phyloP scores from a whole-genome alignment of 2,329 filamentous ascomycete species.

The Leptographium flavum region DNA sequence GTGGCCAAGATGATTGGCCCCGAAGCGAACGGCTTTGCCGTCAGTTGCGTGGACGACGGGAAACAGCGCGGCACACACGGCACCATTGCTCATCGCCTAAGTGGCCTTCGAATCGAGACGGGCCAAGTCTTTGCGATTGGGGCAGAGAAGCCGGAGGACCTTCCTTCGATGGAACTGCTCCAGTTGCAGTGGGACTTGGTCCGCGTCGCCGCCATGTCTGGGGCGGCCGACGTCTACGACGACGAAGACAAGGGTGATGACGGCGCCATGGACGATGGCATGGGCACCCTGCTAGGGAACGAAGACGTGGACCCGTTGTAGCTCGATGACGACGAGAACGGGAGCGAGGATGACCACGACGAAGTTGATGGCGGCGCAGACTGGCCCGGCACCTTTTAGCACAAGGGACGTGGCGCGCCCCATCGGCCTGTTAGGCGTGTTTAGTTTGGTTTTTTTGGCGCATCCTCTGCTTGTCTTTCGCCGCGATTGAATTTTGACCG shows the following conservation, averaged over 20 bases:
- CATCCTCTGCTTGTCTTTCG: too few species aligned
- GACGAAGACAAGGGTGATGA: neutral
- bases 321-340: neutral
- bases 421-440: neutral
- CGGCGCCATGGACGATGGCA: neutral
- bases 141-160: neutral
- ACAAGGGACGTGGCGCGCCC: neutral
- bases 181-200: neutral
- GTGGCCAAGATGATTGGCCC: too few species aligned
- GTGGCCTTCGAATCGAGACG: neutral
- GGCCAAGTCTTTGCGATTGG: neutral
- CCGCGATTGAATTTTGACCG: too few species aligned
- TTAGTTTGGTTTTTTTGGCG: too few species aligned
- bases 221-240: neutral
- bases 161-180: neutral
- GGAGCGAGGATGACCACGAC: too few species aligned
- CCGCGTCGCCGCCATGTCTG: neutral
- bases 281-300: neutral
- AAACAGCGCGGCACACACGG: too few species aligned
- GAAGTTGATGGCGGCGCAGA: too few species aligned
- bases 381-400: neutral
- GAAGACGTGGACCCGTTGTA: neutral
- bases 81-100: too few species aligned
- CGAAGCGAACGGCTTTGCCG: too few species aligned
- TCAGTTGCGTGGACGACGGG: too few species aligned